Conservation (phyloP, 2,329 filamentous ascomycete species). For the Aspergillus novofumigatus region DNA sequence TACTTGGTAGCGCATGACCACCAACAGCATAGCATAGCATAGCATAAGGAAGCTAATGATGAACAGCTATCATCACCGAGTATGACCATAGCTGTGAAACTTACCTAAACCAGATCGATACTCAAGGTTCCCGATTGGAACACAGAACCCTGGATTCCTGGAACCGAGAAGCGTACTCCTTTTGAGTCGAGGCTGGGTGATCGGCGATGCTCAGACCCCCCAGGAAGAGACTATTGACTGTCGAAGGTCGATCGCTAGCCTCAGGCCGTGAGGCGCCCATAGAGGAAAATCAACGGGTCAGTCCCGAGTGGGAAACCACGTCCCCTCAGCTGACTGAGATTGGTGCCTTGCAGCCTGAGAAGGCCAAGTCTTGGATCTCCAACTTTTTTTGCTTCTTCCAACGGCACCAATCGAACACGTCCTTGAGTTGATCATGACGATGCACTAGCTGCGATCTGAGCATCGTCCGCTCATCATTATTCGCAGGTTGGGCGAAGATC, state of each 20-base stretch:
- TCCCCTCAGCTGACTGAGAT: background rate
- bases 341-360: background rate
- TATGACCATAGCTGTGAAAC: background rate
- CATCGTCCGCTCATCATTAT: background rate
- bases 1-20: background rate
- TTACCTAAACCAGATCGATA: background rate
- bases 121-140: background rate
- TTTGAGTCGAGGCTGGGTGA: background rate
- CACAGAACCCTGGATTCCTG: background rate
- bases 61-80: background rate
- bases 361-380: background rate
- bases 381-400: background rate
- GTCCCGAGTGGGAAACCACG: slow-evolving; percentile 3
- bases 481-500: background rate
- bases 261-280: slow-evolving; percentile 1
- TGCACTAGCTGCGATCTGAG: background rate
- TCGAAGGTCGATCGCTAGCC: slow-evolving; percentile 6
- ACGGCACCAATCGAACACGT: background rate
- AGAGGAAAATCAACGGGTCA: background rate
- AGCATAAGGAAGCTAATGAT: background rate
- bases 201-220: background rate
- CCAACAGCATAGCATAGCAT: background rate
- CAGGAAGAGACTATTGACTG: slow-evolving; percentile 3
- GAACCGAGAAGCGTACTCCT: background rate
- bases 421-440: background rate